Conservation (phyloP, 768 basidiomycete genomes). For the Rubroboletus satanas region DNA sequence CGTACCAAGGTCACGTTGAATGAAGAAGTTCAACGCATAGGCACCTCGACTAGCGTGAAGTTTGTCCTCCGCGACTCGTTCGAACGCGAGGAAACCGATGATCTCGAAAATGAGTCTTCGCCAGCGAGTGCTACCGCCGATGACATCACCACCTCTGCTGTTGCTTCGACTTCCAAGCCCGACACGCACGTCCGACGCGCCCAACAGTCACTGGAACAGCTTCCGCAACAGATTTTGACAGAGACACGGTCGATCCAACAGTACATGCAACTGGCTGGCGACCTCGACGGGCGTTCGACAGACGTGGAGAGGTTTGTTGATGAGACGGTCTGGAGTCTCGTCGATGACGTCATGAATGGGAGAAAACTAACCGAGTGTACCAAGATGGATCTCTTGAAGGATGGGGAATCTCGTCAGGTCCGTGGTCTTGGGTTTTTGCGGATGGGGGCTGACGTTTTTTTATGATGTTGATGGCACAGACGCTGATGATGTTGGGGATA, state of each 20-base stretch:
- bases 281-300: slow-evolving; percentile 6
- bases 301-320: slow-evolving; percentile 5
- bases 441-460: not conserved
- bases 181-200: slow-evolving; percentile 14
- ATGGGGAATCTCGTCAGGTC: slow-evolving; percentile 42
- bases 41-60: slow-evolving; percentile 1
- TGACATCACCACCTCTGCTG: not conserved
- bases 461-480: slow-evolving; percentile 15
- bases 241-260: slow-evolving; percentile 39
- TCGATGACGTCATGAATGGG: slow-evolving; percentile 39
- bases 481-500: slow-evolving; percentile 41
- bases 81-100: not conserved
- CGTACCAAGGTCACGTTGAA: slow-evolving; percentile 18
- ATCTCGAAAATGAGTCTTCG: not conserved
- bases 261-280: slow-evolving; percentile 36
- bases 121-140: not conserved
- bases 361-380: slow-evolving; percentile 31
- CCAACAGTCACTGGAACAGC: slow-evolving; percentile 33
- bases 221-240: slow-evolving; percentile 38
- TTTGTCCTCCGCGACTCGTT: not conserved
- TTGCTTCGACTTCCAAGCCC: slow-evolving; percentile 3
- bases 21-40: slow-evolving; percentile 7
- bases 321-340: slow-evolving; percentile 30
- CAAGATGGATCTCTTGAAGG: slow-evolving; percentile 41
- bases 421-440: slow-evolving; percentile 1